Percentiles rank a stretch among this genome's conserved stretches.
Evolutionary conservation across 2,329 filamentous ascomycete genomes (phyloP).

Genomic region (Curvularia eragrostidis): DNA sequence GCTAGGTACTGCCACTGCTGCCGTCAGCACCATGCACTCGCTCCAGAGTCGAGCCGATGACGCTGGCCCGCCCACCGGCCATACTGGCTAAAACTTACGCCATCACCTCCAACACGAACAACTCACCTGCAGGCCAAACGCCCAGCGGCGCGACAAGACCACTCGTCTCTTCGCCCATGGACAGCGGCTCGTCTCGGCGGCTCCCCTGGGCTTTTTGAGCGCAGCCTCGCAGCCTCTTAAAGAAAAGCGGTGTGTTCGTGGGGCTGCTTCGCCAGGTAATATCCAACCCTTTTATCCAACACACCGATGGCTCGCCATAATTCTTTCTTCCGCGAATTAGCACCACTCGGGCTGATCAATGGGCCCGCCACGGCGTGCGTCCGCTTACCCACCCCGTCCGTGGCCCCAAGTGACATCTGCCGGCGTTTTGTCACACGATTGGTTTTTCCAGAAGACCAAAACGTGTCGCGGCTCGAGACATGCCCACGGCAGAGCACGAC

Average conservation of each 20-base stretch:
- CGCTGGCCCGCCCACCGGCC: constrained; percentile 5
- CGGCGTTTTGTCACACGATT: constrained; percentile 20
- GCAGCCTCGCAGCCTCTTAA: too few species aligned
- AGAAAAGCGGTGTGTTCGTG: constrained; percentile 25
- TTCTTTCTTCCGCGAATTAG: constrained; percentile 26
- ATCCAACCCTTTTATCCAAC: constrained; percentile 19
- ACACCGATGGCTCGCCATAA: constrained; percentile 24
- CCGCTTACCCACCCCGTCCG: constrained; percentile 25
- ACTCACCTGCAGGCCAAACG: neutral
- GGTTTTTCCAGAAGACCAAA: constrained; percentile 6
- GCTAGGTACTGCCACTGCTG: constrained; percentile 25
- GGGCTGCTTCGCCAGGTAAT: constrained; percentile 7
- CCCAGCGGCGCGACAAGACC: too few species aligned
- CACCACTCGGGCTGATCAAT: constrained; percentile 18
- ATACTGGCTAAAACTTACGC: constrained; percentile 20
- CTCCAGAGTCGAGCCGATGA: constrained; percentile 14
- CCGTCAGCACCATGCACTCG: constrained; percentile 26
- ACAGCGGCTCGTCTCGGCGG: neutral
- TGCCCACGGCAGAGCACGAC: neutral
- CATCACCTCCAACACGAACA: constrained; percentile 14
- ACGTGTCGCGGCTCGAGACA: constrained; percentile 1
- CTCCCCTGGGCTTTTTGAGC: neutral
- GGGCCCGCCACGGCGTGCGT: constrained; percentile 25
- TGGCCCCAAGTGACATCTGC: constrained; percentile 13
- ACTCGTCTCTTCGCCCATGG: too few species aligned